Evolutionary conservation across 2,329 filamentous ascomycete genomes (phyloP), one percentile per base, ranked within the genome.

Genomic region (Helotiales sp.): DNA sequence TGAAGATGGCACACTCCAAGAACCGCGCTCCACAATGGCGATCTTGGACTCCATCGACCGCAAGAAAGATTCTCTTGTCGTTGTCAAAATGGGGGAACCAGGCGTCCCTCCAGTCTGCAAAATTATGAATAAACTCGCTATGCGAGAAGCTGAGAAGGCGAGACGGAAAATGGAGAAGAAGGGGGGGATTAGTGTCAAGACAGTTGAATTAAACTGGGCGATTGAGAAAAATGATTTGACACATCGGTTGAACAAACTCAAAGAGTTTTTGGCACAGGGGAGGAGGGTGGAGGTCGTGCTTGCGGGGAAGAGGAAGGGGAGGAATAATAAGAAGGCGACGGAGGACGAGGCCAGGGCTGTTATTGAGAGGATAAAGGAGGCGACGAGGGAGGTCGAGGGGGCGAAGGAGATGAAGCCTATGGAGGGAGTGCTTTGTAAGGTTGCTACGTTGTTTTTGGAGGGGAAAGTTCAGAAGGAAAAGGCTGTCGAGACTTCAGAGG

Each of bases 151-250:
- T 71, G 53, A 77, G 63, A 71, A 73, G 50, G 64, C 72, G 40
- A 78, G 78, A 60, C 73, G 78, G 60, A 76, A 74, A 63, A 75
- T 76, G 61, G 77, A 70, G 63, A 75, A 74, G 76, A 58, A 65
- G 66, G 66, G 71, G 73, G 65, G 69, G 19, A 68, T 75, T 33
- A 79, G 77, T 63, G 70, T 73, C 15, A 97, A 97, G 76, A 87
- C 88, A 70, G 73, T 97, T n/a, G 93, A 97, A 75, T 67, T 98
- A 66, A 93, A 91, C 72, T 98, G 93, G 93, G 86, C 88, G 31
- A 96, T 96, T 68, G 86, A 86, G 60, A 70, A 74, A 12, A 83
- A 93, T 70, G 93, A 97, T 76, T 72, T 96, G 52, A 75, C 75
- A n/a, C 87, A 90, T 71, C 83, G 87, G 69, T 71, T 95, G 72